A percentile compares a stretch with the other conserved stretches of the same genome.
These are phyloP conservation scores for Mortierella alpina DNA, from an alignment of 192 early-diverging fungal species.

Conservation along the genomic window DNA sequence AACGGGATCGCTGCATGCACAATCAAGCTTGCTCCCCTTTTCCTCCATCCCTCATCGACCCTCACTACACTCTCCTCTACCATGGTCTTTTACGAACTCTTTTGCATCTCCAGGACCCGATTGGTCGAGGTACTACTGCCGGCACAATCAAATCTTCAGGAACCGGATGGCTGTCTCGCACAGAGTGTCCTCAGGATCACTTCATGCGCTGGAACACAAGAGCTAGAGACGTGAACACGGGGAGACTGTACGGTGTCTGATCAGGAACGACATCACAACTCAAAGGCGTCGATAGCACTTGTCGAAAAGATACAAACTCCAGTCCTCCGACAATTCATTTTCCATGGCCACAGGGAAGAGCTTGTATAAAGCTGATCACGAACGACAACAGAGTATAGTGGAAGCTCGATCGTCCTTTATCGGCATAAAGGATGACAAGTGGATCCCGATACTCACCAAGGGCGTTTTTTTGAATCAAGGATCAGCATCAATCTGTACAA, in stretches of 20 bases:
- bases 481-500: neutral
- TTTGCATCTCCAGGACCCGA: constrained; percentile 71
- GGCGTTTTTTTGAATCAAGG: neutral
- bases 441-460: neutral
- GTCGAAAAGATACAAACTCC: too few species aligned
- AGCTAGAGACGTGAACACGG: too few species aligned
- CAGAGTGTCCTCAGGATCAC: neutral
- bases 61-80: neutral
- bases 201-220: neutral
- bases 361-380: too few species aligned
- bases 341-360: too few species aligned
- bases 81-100: constrained; percentile 79
- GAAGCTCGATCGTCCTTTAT: neutral
- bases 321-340: too few species aligned
- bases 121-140: constrained; percentile 61
- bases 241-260: too few species aligned
- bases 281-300: too few species aligned
- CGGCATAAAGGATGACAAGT: neutral
- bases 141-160: neutral
- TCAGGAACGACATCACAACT: too few species aligned
- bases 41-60: neutral
- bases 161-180: neutral
- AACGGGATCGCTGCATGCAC: too few species aligned
- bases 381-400: too few species aligned
- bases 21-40: too few species aligned